phyloP scores from a whole-genome alignment of 768 basidiomycete genomes.

The Termitomyces sp. region DNA sequence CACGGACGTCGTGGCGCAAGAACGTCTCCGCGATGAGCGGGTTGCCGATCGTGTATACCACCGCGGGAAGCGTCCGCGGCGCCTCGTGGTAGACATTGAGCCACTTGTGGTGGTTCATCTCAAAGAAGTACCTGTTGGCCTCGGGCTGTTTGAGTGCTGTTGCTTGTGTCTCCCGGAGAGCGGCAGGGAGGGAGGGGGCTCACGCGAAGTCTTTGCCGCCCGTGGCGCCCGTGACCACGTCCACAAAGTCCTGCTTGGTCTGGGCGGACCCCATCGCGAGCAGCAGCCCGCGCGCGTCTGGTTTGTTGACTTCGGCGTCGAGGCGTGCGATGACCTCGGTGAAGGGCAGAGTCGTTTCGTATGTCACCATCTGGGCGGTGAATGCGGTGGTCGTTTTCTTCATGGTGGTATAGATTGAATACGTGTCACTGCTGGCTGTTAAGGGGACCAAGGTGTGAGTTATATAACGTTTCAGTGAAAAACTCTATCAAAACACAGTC shows the following conservation, averaged over 20 bases:
- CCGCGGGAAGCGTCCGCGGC: constrained; percentile 21
- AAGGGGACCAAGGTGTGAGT: too few species aligned
- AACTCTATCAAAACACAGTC: too few species aligned
- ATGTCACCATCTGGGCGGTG: constrained; percentile 35
- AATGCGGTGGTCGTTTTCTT: constrained; percentile 28
- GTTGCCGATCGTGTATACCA: constrained; percentile 36
- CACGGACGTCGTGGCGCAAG: constrained; percentile 23
- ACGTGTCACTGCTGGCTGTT: too few species aligned
- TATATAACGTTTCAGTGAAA: too few species aligned
- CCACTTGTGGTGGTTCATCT: constrained; percentile 31
- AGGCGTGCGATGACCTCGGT: constrained; percentile 38
- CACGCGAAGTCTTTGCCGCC: constrained; percentile 40
- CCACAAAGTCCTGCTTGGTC: constrained; percentile 32
- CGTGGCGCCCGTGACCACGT: constrained; percentile 22
- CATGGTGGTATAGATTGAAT: too few species aligned
- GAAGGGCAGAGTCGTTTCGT: constrained; percentile 33
- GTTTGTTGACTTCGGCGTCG: constrained; percentile 35
- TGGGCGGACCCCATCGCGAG: constrained; percentile 17
- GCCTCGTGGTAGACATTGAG: constrained; percentile 24
- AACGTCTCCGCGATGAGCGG: constrained; percentile 31
- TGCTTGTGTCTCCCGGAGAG: too few species aligned
- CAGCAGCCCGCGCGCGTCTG: constrained; percentile 22
- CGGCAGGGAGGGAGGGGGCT: constrained; percentile 16
- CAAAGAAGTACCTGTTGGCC: constrained; percentile 33
- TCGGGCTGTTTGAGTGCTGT: too few species aligned